Percentiles rank a stretch among this genome's conserved stretches.
phyloP scores from a whole-genome alignment of 805 yeast species.

The Metschnikowia vanudenii region DNA sequence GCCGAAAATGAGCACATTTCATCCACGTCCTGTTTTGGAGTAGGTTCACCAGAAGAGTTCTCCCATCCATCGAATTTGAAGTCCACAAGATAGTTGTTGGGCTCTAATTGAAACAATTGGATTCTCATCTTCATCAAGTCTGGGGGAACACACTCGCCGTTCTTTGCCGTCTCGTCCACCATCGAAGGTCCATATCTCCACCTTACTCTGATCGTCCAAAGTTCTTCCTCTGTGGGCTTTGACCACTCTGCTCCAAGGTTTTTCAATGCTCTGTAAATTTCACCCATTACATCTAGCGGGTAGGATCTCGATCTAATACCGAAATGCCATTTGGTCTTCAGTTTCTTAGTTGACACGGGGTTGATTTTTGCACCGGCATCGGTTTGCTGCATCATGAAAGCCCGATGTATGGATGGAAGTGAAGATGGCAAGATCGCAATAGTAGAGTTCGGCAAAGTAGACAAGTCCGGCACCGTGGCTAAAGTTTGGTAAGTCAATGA shows the following conservation, averaged over 20 bases:
- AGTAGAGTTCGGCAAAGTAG: slow-evolving; percentile 66
- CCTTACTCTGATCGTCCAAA: slow-evolving; percentile 94
- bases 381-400: slow-evolving; percentile 70
- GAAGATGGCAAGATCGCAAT: slow-evolving; percentile 93
- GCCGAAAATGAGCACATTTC: slow-evolving; percentile 91
- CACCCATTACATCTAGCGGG: slow-evolving; percentile 98
- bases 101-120: slow-evolving; percentile 92
- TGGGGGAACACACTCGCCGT: slow-evolving; percentile 44
- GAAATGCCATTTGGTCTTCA: slow-evolving; percentile 97
- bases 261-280: slow-evolving; percentile 89
- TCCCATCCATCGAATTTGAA: slow-evolving; percentile 99
- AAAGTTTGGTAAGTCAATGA: slow-evolving; percentile 47
- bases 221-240: slow-evolving; percentile 87
- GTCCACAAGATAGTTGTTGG: slow-evolving; percentile 92
- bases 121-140: slow-evolving; percentile 96
- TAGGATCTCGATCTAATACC: slow-evolving; percentile 95
- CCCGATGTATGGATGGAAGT: slow-evolving; percentile 90
- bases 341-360: slow-evolving; percentile 71
- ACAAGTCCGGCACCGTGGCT: slow-evolving; percentile 46
- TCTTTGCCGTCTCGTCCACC: slow-evolving; percentile 22
- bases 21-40: slow-evolving; percentile 45
- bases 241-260: slow-evolving; percentile 98
- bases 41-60: slow-evolving; percentile 34
- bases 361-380: slow-evolving; percentile 32
- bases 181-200: slow-evolving; percentile 64